Conservation (phyloP, 805 yeast genomes). For the Yarrowia sp. region DNA sequence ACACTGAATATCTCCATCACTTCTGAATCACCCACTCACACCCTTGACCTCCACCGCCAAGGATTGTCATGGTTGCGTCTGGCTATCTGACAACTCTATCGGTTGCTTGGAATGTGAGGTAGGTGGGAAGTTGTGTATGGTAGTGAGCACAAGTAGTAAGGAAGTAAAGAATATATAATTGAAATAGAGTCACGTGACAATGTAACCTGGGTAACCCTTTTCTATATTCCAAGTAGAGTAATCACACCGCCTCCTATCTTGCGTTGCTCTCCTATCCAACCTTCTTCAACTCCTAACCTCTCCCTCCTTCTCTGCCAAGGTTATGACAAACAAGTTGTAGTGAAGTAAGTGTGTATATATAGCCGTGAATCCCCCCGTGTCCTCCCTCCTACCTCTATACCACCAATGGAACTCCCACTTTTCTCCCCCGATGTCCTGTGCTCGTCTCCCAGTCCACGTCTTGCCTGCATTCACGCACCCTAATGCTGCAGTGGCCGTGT, state of each 20-base stretch:
- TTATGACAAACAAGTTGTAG: background rate
- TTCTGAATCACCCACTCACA: no score
- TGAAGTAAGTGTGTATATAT: background rate
- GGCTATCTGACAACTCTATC: conserved; percentile 4
- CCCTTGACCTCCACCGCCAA: background rate
- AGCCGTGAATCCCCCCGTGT: background rate
- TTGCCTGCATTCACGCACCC: background rate
- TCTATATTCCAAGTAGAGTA: no score
- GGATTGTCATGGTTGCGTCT: conserved; percentile 10
- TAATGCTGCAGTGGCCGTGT: background rate
- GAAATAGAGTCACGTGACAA: background rate
- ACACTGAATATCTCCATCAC: no score
- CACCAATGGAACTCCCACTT: background rate
- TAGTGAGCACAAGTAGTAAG: no score
- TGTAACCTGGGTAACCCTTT: no score
- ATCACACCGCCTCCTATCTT: no score
- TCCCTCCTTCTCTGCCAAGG: background rate
- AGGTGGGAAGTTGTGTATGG: no score
- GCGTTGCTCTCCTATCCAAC: no score
- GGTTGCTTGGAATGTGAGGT: conserved; percentile 7
- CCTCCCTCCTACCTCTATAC: background rate
- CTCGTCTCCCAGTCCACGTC: no score
- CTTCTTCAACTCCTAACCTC: no score
- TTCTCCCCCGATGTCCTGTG: background rate
- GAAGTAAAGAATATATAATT: no score